Conservation (phyloP, 345 rosid species). For the Punica granatum region DNA sequence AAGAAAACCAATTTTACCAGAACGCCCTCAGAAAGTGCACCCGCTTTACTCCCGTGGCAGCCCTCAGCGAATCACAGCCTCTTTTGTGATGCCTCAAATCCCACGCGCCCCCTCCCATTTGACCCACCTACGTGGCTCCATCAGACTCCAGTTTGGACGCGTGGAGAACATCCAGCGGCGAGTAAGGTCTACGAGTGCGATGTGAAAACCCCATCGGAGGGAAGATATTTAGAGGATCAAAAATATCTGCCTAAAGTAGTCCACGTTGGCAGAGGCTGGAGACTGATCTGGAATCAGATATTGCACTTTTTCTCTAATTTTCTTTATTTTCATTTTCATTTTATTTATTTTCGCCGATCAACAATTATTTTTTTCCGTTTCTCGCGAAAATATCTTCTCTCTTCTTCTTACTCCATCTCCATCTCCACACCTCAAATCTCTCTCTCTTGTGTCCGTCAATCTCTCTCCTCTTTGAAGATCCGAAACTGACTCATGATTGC, state of each 20-base stretch:
- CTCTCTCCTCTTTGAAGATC: background rate
- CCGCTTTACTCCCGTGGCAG: slow-evolving; percentile 16
- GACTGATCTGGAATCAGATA: slow-evolving; percentile 54
- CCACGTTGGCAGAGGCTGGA: slow-evolving; percentile 58
- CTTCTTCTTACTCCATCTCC: slow-evolving; percentile 13
- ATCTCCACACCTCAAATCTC: slow-evolving; percentile 22
- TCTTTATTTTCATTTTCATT: background rate
- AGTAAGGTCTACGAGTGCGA: background rate
- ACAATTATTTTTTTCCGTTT: background rate
- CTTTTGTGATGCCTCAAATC: slow-evolving; percentile 12
- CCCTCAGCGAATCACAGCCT: background rate
- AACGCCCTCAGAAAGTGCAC: slow-evolving; percentile 18
- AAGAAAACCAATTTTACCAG: slow-evolving; percentile 10
- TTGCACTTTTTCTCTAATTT: slow-evolving; percentile 36
- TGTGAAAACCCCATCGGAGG: background rate
- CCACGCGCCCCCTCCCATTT: background rate
- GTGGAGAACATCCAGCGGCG: background rate
- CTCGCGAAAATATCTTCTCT: slow-evolving; percentile 1
- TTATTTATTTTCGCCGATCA: background rate
- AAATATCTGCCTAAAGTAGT: slow-evolving; percentile 65
- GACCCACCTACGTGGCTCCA: background rate
- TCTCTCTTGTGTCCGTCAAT: background rate
- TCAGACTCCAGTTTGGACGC: background rate
- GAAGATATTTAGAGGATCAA: slow-evolving; percentile 55
- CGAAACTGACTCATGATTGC: background rate